Evolutionary conservation across 352 stramenopile genomes (phyloP).

Genomic region (Elongisporangium anandrum): DNA sequence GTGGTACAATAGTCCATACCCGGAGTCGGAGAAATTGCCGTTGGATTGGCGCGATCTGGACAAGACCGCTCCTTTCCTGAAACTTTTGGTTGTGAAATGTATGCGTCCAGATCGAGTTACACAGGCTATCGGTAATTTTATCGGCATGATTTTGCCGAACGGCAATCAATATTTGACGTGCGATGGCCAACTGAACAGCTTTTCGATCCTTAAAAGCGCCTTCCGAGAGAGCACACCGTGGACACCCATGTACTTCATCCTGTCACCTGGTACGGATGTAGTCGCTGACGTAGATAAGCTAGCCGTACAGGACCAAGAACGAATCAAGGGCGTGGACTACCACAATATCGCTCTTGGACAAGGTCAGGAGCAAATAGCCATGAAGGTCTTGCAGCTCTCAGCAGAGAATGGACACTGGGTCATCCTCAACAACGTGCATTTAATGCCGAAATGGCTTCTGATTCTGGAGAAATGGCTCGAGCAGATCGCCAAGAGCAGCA

Average conservation of each 20-base stretch:
- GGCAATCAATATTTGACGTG: conserved; percentile 81
- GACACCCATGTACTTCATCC: conserved; percentile 97
- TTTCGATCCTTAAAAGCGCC: conserved; percentile 92
- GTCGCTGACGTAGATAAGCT: conserved; percentile 95
- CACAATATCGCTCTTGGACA: conserved; percentile 95
- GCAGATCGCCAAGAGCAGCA: conserved; percentile 54
- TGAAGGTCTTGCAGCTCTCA: conserved; percentile 81
- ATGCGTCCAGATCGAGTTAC: conserved; percentile 93
- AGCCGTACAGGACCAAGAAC: conserved; percentile 87
- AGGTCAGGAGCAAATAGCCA: conserved; percentile 91
- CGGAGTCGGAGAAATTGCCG: conserved; percentile 88
- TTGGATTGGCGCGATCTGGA: conserved; percentile 91
- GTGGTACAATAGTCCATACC: conserved; percentile 87
- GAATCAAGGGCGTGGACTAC: conserved; percentile 94
- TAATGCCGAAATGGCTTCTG: conserved; percentile 93
- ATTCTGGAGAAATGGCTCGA: conserved; percentile 93
- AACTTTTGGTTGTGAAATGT: conserved; percentile 93
- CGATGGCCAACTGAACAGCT: conserved; percentile 91
- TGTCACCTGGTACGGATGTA: conserved; percentile 96
- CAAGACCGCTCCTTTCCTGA: conserved; percentile 86
- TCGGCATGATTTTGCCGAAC: conserved; percentile 71
- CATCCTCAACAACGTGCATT: conserved; percentile 93
- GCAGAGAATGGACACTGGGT: conserved; percentile 94
- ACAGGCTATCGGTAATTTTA: conserved; percentile 93
- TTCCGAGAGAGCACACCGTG: conserved; percentile 92